Evolutionary conservation across 2,329 filamentous ascomycete genomes (phyloP), one percentile per base, ranked within the genome.

Genomic region (Fusarium decemcellulare): DNA sequence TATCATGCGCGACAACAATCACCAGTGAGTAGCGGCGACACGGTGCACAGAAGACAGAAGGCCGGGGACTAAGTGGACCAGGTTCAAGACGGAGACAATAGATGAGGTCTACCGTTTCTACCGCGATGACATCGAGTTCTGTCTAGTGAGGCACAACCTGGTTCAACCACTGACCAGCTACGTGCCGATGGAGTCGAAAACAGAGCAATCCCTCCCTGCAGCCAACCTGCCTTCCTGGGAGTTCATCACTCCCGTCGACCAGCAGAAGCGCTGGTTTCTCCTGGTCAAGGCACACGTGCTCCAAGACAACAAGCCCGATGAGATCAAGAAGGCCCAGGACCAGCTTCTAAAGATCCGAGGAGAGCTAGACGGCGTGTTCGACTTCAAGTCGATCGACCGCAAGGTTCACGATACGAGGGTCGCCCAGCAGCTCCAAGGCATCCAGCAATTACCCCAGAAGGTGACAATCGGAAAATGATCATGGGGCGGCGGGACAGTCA

Each of bases 221-320:
- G 18, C 30, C 1, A 75, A 65, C 9, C 76, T 90, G 1, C 86
- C 87, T 0, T 66, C 85, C 0, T 87, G 83, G 78, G 80, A 83
- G 4, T 76, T 79, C 0, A 77, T 89, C 8, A 77, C 82, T 3
- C 83, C 83, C 0, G 78, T 88, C 15, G 87, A 88, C 69, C 76
- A 81, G 40, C 81, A 83, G 53, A 79, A 81, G 54, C 79, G 82
- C 37, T 91, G 88, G 88, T 82, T 88, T 53, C 79, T 91, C 32
- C 83, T 82, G 37, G 84, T 89, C 61, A 87, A 83, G 61, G 78
- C 83, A 2, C 82, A 87, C 53, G 86, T 90, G 3, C 68, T 84
- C 8, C 87, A 90, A 61, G 87, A 89, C 56, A 87, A 83, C 68
- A 85, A 87, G 54, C 88, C 87, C 0, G 87, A 88, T 39, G 87